Base-by-base conservation (phyloP, 2,329 filamentous ascomycete genomes). In the Talaromyces funiculosus region DNA sequence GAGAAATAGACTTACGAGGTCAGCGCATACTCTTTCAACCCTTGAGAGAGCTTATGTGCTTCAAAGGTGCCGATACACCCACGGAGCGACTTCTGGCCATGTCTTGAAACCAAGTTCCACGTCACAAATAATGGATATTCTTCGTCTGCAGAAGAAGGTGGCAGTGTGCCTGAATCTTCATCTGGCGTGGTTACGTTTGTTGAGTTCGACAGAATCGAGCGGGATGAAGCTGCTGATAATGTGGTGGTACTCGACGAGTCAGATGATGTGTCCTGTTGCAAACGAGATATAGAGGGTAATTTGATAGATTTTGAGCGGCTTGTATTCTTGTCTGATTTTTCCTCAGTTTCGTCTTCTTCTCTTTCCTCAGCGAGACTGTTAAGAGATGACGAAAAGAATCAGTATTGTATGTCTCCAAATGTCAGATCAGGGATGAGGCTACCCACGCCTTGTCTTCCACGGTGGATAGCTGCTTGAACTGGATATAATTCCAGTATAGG, bases 11-110 rank as follows among this genome's bases (percentile, higher is more conserved):
- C 81, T 67, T 77, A 87, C 73, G 92, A 92, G 56, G 89, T 94
- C 66, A 96, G 77, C 51, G 92, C 89, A 76, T 97, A 97, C 63
- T 85, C 86, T 57, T 85, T 80, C 45, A 99, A 79, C 3, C 92
- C 92, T 1, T 84, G 76, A 31, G 86, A 81, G 12, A 99, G 83
- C 54, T 88, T 84, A 68, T 90, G 85, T 2, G 86, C 74, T 69
- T 92, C 89, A 70, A 97, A 99, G 2, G 93, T 99, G 67, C 94
- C 94, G 71, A 99, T 97, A 80, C 94, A 99, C 62, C 94, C 94
- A 62, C 94, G 88, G 43, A 99, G 84, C 24, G 83, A 84, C 72
- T 87, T 86, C 65, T 85, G 77, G 29, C 85, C 83, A 57, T 73
- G 78, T 67, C 80, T 74, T 7, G 83, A 85, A 59, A 91, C 67